Conservation (phyloP, 192 early-diverging fungal genomes). For the Pilaira anomala region DNA sequence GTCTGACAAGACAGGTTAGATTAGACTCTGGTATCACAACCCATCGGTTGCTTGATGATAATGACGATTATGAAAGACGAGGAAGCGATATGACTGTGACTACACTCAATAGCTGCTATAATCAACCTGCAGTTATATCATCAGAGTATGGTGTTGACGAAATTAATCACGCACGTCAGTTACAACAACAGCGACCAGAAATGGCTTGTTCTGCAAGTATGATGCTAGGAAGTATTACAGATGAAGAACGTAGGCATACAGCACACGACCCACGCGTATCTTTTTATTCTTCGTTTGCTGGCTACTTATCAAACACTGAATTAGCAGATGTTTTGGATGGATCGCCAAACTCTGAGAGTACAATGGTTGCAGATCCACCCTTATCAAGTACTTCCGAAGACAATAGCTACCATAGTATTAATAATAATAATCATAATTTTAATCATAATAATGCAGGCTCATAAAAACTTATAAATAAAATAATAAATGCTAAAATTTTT, state of each 20-base stretch:
- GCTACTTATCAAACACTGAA: not conserved
- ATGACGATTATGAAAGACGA: not conserved
- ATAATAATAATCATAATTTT: no score
- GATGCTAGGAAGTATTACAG: not conserved
- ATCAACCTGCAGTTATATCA: not conserved
- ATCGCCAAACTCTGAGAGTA: not conserved
- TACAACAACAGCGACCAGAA: no score
- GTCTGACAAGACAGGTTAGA: not conserved
- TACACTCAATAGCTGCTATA: constrained; percentile 2
- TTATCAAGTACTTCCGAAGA: no score
- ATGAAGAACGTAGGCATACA: not conserved
- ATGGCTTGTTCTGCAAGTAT: not conserved
- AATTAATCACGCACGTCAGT: not conserved
- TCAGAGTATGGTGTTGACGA: not conserved
- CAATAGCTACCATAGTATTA: no score
- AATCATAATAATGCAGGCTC: no score
- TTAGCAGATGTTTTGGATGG: not conserved
- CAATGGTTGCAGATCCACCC: not conserved
- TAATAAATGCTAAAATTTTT: no score
- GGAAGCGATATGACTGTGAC: not conserved
- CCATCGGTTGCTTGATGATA: not conserved
- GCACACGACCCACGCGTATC: not conserved
- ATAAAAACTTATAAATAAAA: no score
- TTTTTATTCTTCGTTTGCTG: constrained; percentile 4
- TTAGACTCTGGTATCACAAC: constrained; percentile 4